Evolutionary conservation across 331 rosid species (phyloP), one percentile per base, ranked within the genome.

Genomic region (Acacia concinna): DNA sequence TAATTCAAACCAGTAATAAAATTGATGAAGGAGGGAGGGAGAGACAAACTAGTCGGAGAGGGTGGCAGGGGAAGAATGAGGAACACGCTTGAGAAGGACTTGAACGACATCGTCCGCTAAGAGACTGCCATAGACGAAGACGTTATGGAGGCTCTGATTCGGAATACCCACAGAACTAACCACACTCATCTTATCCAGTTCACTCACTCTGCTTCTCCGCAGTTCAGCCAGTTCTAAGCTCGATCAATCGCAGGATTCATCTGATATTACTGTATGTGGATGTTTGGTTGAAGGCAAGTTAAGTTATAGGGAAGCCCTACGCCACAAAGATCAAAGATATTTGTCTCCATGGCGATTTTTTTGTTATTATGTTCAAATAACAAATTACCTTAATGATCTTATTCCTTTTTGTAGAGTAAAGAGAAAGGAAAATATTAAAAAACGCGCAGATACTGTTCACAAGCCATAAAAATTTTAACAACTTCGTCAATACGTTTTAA

Each of bases 41-140:
- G 75, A 56, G 65, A 79, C 89, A 70, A 44, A 93, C 99, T 74
- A 82, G 90, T 72, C 83, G 13, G 67, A 34, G 65, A 95, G 97
- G 60, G 74, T 74, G 52, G 98, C 97, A 51, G 84, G 20, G 34
- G 90, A 56, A 1, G 97, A 74, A 4, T 66, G 67, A 84, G 99
- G 99, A 41, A 89, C 44, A 23, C 99, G 97, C 1, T 88, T 86
- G 68, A 93, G 56, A 73, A 96, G 96, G 15, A 77, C 79, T 0
- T 82, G 83, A 17, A 94, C 93, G 72, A 96, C 91, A 38, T 93
- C 99, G 47, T 93, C 97, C 8, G 97, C 92, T 46, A 89, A 69
- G 62, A 96, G 94, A 82, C 93, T 90, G 18, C 98, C 96, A 74
- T 96, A 96, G 17, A 93, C 98, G 86, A 96, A 96, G 21, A 96